Conservation (phyloP, 2,329 filamentous ascomycete species). For the Ustulina deusta region DNA sequence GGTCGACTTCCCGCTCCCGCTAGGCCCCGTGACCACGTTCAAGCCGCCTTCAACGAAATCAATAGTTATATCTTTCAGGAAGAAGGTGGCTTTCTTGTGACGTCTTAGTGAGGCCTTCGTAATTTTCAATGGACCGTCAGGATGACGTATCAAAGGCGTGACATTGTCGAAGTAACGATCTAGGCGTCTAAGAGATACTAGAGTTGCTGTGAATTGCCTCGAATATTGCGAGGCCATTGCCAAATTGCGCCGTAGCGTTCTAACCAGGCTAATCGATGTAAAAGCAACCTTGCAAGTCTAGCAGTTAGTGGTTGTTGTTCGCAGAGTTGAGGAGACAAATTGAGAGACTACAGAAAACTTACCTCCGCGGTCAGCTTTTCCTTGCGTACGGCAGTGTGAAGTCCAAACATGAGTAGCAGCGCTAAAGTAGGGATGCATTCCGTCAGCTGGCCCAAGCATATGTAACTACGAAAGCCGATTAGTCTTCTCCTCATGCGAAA, state of each 20-base stretch:
- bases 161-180: constrained; percentile 67
- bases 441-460: constrained; percentile 60
- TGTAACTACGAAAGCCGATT: constrained; percentile 40
- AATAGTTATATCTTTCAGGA: constrained; percentile 61
- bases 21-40: constrained; percentile 66
- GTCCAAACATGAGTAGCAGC: constrained; percentile 65
- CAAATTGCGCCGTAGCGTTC: constrained; percentile 65
- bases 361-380: constrained; percentile 63
- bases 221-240: constrained; percentile 62
- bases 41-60: constrained; percentile 66
- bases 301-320: constrained; percentile 3
- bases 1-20: constrained; percentile 69
- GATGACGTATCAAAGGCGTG: constrained; percentile 61
- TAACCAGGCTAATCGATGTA: constrained; percentile 66
- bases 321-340: no score
- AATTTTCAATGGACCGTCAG: constrained; percentile 62
- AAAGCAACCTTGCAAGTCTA: constrained; percentile 59
- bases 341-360: not conserved
- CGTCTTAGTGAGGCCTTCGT: constrained; percentile 61
- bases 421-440: constrained; percentile 65
- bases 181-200: constrained; percentile 63
- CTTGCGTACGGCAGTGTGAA: constrained; percentile 62
- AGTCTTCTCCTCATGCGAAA: constrained; percentile 16
- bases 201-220: constrained; percentile 56
- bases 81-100: constrained; percentile 63